phyloP scores from a whole-genome alignment of 306 rosid genomes.

The apple (Malus domestica) region DNA sequence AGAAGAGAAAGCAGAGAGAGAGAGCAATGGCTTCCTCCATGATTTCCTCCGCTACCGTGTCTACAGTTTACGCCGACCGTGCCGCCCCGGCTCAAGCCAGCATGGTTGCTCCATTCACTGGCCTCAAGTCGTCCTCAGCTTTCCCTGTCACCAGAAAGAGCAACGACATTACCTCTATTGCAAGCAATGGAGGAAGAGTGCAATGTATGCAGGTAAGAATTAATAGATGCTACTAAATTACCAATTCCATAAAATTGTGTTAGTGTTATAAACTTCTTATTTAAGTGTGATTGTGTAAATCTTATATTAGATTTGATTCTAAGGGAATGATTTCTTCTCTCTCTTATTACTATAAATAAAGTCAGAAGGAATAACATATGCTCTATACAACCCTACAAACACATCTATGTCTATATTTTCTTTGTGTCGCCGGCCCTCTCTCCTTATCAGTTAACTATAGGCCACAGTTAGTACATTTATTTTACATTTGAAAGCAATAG shows the following conservation, averaged over 20 bases:
- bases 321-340: no score
- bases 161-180: conserved; percentile 52
- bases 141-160: conserved; percentile 46
- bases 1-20: neutral
- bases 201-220: conserved; percentile 52
- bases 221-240: neutral
- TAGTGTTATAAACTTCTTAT: no score
- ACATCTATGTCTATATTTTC: no score
- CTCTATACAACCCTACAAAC: no score
- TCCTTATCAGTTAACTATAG: no score
- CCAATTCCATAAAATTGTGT: neutral
- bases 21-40: conserved; percentile 54
- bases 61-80: conserved; percentile 26
- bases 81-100: conserved; percentile 41
- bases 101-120: conserved; percentile 54
- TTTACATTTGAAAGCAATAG: neutral
- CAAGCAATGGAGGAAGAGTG: conserved; percentile 65
- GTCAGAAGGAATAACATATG: no score
- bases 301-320: no score
- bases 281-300: no score
- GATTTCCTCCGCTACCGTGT: conserved; percentile 41
- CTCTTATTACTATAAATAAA: no score
- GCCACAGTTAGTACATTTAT: neutral
- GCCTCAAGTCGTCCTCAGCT: conserved; percentile 50
- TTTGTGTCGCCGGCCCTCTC: rapidly evolving